Conservation (phyloP, 2,329 filamentous ascomycete genomes). For the Colletotrichum sidae region DNA sequence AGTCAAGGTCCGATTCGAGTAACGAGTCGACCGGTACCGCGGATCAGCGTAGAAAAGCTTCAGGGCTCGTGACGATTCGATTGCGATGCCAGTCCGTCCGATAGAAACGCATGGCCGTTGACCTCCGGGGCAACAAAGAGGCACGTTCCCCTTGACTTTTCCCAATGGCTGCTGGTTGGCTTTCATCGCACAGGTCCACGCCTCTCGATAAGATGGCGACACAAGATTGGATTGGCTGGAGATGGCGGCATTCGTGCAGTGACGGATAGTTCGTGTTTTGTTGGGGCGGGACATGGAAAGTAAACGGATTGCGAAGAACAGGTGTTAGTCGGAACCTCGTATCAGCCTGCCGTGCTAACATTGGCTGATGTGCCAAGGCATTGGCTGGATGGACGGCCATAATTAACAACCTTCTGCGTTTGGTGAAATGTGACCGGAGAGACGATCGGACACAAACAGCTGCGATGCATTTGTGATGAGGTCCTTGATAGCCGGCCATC, state of each 20-base stretch:
- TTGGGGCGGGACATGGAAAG: constrained; percentile 12
- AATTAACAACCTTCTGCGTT: not conserved
- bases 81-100: not conserved
- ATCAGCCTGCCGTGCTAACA: too few relatives aligned
- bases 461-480: constrained; percentile 10
- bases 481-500: not conserved
- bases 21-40: too few relatives aligned
- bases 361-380: not conserved
- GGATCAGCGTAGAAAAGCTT: too few relatives aligned
- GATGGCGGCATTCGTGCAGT: not conserved
- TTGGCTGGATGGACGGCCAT: too few relatives aligned
- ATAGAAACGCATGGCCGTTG: not conserved
- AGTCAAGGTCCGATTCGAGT: too few relatives aligned
- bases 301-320: not conserved
- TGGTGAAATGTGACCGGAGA: not conserved
- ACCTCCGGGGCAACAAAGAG: not conserved
- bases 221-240: constrained; percentile 1
- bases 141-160: too few relatives aligned
- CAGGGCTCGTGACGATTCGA: constrained; percentile 8
- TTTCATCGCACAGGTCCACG: not conserved
- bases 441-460: not conserved
- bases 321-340: too few relatives aligned
- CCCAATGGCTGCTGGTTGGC: not conserved
- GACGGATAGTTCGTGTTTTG: constrained; percentile 12
- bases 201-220: not conserved